phyloP scores from a whole-genome alignment of 2,329 filamentous ascomycete genomes.

The Cladobotryum mycophilum region DNA sequence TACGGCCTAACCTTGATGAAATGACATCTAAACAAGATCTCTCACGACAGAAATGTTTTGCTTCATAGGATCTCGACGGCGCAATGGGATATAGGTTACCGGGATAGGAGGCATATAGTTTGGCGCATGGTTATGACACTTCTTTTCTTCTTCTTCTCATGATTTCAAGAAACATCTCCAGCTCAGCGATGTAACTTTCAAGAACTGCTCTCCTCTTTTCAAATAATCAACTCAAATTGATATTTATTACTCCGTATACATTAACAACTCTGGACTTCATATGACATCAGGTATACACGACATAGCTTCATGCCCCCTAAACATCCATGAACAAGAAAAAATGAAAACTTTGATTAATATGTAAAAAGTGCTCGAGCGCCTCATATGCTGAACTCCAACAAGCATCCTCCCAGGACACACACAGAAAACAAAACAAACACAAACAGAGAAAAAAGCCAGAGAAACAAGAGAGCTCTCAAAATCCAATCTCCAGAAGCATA shows the following conservation, averaged over 20 bases:
- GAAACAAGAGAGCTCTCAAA: constrained; percentile 7
- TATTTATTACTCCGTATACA: background rate
- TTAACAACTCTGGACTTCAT: too few relatives aligned
- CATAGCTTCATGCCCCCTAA: too few relatives aligned
- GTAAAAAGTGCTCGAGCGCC: constrained; percentile 12
- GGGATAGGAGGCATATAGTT: background rate
- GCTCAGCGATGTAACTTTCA: too few relatives aligned
- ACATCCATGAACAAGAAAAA: constrained; percentile 2
- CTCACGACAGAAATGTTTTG: background rate
- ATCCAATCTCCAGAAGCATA: constrained; percentile 2
- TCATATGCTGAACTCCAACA: constrained; percentile 15
- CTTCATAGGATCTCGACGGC: background rate
- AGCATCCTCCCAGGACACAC: constrained; percentile 7
- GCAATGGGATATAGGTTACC: background rate
- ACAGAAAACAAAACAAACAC: constrained; percentile 1
- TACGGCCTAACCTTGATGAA: constrained; percentile 1
- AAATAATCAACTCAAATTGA: background rate
- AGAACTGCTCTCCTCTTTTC: background rate
- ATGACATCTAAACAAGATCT: background rate
- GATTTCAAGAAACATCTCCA: too few relatives aligned
- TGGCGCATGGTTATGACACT: too few relatives aligned
- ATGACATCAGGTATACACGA: too few relatives aligned
- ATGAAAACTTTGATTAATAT: constrained; percentile 10
- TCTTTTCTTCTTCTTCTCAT: too few relatives aligned
- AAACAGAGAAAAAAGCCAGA: constrained; percentile 1